These are phyloP conservation scores for Punica granatum DNA, from an alignment of 345 rosid genomes.

Conservation along the genomic window DNA sequence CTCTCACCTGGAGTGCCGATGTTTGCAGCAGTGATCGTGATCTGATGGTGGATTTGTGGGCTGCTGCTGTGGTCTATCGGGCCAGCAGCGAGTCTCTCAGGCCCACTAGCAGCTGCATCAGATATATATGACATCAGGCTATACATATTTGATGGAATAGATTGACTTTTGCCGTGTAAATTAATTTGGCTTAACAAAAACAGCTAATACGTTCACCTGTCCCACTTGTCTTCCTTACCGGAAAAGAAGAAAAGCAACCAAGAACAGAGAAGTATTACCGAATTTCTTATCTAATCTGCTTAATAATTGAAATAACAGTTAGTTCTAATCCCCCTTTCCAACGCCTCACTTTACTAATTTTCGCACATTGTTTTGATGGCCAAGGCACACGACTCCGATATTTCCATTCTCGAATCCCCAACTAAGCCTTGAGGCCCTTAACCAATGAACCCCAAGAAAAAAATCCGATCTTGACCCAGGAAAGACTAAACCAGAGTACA, in stretches of 20 bases:
- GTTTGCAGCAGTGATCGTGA: conserved; percentile 49
- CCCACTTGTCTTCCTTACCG: not conserved
- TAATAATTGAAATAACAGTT: not conserved
- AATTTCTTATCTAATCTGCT: not conserved
- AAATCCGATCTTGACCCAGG: not conserved
- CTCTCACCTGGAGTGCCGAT: conserved; percentile 30
- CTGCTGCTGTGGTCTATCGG: conserved; percentile 27
- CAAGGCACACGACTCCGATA: too few species aligned
- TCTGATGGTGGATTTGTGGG: conserved; percentile 63
- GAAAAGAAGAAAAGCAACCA: too few species aligned
- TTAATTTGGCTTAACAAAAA: not conserved
- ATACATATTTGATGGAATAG: not conserved
- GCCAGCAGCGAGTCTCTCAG: conserved; percentile 44
- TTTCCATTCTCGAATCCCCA: not conserved
- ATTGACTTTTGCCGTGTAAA: not conserved
- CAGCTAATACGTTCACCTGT: not conserved
- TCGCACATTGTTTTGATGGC: not conserved
- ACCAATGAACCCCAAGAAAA: not conserved
- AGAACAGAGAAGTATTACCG: not conserved
- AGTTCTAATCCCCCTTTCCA: not conserved
- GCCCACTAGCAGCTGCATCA: conserved; percentile 33
- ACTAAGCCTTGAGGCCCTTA: not conserved
- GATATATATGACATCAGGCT: not conserved
- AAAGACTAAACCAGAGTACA: not conserved
- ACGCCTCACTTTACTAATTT: not conserved